Evolutionary conservation across 306 rosid species (phyloP), one percentile per base, ranked within the genome.

Genomic region (Cajanus cajan): DNA sequence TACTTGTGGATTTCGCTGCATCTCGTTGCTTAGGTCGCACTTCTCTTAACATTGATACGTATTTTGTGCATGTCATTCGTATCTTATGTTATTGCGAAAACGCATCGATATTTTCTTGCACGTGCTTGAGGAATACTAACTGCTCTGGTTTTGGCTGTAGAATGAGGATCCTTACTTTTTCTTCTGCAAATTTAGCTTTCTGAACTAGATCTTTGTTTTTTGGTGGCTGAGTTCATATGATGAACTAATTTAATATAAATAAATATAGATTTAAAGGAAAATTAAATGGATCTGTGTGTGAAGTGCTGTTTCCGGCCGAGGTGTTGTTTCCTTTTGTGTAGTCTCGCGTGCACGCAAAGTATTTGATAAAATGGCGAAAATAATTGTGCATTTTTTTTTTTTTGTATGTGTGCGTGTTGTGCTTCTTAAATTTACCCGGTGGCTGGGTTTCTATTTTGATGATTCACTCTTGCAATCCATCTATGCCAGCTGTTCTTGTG

Each of bases 401-500:
- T 40, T 40, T 12, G 19, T 15, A 1, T 3, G 1, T 28, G 31
- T 0, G 13, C 8, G 14, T 31, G 12, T 1, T 39, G 71, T n/a
- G 33, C n/a, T 74, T 40, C 13, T 41, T 31, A 28, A 18, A 44
- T 22, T 40, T 57, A 16, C 36, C 0, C 6, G 14, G 16, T 59
- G 51, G 16, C 12, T 59, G 63, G 15, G 11, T 59, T 78, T 70
- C n/a, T 10, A 58, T 10, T 52, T 37, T 69, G 15, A 4, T 71
- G 12, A 36, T 54, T 36, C 2, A 47, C 25, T 13, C 34, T 14
- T 25, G 50, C 36, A 39, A 57, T 45, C 48, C 16, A 10, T 21
- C 25, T 78, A 64, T 76, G 18, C n/a, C 80, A 77, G 85, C 70
- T 72, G 55, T 39, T 71, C 16, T 24, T 12, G 57, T 76, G 80